These are phyloP conservation scores for Volvox carteri DNA, from an alignment of 163 green algal species.

Conservation along the genomic window DNA sequence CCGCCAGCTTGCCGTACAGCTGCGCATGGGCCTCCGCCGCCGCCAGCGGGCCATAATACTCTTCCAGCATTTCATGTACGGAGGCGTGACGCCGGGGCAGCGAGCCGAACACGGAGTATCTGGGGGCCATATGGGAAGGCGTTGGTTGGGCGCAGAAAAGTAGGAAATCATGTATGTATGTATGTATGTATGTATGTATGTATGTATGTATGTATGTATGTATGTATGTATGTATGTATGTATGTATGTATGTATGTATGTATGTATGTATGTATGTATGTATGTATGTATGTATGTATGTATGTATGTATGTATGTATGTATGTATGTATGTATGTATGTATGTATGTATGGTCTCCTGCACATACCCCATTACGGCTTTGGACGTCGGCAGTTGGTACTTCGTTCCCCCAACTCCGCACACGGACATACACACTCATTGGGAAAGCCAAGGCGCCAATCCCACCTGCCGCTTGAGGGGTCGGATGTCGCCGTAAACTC, in stretches of 20 bases:
- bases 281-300: too few species aligned
- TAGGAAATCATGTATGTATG: too few species aligned
- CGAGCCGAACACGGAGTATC: slow-evolving; percentile 44
- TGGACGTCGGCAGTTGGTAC: too few species aligned
- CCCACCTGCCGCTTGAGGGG: slow-evolving; percentile 36
- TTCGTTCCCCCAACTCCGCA: not conserved
- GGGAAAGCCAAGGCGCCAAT: not conserved
- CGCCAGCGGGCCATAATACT: slow-evolving; percentile 52
- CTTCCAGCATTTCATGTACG: slow-evolving; percentile 56
- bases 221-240: too few species aligned
- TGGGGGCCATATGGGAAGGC: not conserved
- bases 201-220: too few species aligned
- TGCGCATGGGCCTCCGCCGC: slow-evolving; percentile 35
- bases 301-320: too few species aligned
- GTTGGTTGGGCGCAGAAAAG: not conserved
- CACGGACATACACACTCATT: not conserved
- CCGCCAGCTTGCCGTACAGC: slow-evolving; percentile 55
- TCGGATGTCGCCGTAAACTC: slow-evolving; percentile 59
- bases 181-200: too few species aligned
- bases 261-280: too few species aligned
- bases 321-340: too few species aligned
- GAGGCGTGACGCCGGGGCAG: slow-evolving; percentile 13
- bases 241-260: too few species aligned
- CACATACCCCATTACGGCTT: too few species aligned
- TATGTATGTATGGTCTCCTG: too few species aligned